These are phyloP conservation scores for Phoma sp. DNA, from an alignment of 2,329 filamentous ascomycete genomes.

Conservation along the genomic window DNA sequence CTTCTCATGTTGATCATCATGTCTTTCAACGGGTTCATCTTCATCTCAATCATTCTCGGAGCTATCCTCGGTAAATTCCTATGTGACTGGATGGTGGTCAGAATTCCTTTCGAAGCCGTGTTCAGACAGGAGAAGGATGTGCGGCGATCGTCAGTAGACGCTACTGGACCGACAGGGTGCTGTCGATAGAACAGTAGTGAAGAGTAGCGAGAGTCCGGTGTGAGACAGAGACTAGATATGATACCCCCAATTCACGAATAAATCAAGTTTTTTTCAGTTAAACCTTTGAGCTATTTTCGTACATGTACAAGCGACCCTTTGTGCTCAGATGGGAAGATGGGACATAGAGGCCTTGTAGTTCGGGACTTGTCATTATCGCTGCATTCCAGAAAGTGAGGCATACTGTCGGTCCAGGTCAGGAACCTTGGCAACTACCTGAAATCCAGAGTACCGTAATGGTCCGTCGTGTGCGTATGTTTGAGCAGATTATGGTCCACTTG, in stretches of 20 bases:
- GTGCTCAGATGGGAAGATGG: too few species aligned
- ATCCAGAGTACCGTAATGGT: not conserved
- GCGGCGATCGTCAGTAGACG: constrained; percentile 25
- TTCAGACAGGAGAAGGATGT: constrained; percentile 34
- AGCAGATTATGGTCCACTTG: constrained; percentile 4
- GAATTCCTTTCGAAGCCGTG: constrained; percentile 30
- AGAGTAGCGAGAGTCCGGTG: not conserved
- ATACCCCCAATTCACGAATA: constrained; percentile 6
- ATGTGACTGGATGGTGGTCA: constrained; percentile 67
- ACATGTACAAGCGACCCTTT: too few species aligned
- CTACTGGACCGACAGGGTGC: constrained; percentile 39
- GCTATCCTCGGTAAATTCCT: constrained; percentile 74
- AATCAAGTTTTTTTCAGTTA: not conserved
- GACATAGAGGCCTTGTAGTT: not conserved
- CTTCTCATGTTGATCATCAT: constrained; percentile 76
- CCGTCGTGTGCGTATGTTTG: constrained; percentile 3
- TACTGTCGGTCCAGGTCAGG: too few species aligned
- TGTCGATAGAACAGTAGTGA: constrained; percentile 23
- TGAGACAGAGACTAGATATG: not conserved
- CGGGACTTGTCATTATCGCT: too few species aligned
- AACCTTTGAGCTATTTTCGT: too few species aligned
- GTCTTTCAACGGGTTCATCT: constrained; percentile 74
- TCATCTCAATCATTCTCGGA: constrained; percentile 81
- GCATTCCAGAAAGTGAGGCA: too few species aligned
- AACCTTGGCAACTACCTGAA: not conserved